Percentiles rank a stretch among this genome's conserved stretches.
Conservation (phyloP, 441 rosid genomes). For the Erysimum cheiri region DNA sequence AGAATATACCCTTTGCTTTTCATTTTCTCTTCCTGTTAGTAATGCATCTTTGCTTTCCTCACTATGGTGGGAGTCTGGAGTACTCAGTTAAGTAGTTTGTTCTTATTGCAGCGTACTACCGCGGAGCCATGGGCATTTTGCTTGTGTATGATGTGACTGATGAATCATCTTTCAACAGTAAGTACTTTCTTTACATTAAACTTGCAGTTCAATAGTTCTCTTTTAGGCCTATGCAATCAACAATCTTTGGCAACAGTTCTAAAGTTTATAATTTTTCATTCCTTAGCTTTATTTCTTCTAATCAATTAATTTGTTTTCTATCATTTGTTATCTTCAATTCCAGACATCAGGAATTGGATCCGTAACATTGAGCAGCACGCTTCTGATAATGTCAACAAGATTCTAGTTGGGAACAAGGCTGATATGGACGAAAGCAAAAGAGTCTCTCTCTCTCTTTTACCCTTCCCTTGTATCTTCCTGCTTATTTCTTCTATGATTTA, state of each 20-base stretch:
- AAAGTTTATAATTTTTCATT: not conserved
- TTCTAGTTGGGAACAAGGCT: constrained; percentile 88
- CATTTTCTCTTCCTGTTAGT: not conserved
- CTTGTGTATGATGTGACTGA: constrained; percentile 96
- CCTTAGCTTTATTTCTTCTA: not conserved
- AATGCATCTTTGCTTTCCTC: not conserved
- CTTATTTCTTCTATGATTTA: not conserved
- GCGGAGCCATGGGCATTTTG: constrained; percentile 97
- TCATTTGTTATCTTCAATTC: not conserved
- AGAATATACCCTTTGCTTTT: not conserved
- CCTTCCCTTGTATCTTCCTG: constrained; percentile 8
- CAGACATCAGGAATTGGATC: constrained; percentile 88
- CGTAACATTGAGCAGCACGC: constrained; percentile 92
- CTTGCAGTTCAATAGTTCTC: constrained; percentile 36
- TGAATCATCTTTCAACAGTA: constrained; percentile 97
- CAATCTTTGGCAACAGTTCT: constrained; percentile 11
- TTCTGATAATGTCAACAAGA: constrained; percentile 88
- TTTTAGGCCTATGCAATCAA: constrained; percentile 25
- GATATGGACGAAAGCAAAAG: constrained; percentile 97
- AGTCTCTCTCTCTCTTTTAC: constrained; percentile 46
- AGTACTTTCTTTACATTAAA: constrained; percentile 40
- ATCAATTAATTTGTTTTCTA: constrained; percentile 9
- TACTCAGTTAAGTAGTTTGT: constrained; percentile 19
- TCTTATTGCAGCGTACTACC: constrained; percentile 81
- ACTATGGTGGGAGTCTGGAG: constrained; percentile 8